Percentiles rank a stretch among this genome's conserved stretches.
These are phyloP conservation scores for Starmerella floris DNA, from an alignment of 805 yeast species.

Conservation along the genomic window DNA sequence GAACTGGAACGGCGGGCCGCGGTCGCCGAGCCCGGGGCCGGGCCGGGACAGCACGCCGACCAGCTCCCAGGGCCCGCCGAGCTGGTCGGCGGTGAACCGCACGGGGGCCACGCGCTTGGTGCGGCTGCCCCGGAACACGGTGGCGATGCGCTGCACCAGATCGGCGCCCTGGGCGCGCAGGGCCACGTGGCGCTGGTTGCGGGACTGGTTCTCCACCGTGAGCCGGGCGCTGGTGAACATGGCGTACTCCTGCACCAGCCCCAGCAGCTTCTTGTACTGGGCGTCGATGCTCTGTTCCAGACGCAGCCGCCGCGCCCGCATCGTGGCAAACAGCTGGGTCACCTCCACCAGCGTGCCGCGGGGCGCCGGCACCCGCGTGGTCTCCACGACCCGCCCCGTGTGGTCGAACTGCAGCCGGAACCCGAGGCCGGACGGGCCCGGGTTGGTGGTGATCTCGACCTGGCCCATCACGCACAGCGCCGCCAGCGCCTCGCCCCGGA, in stretches of 20 bases:
- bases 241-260: slow-evolving; percentile 53
- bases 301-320: slow-evolving; percentile 77
- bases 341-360: slow-evolving; percentile 59
- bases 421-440: slow-evolving; percentile 40
- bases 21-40: slow-evolving; percentile 67
- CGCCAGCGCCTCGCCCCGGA: slow-evolving; percentile 58
- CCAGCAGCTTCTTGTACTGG: slow-evolving; percentile 59
- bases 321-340: slow-evolving; percentile 43
- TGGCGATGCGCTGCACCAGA: slow-evolving; percentile 41
- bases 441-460: slow-evolving; percentile 38
- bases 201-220: slow-evolving; percentile 40
- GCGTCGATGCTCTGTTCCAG: slow-evolving; percentile 51
- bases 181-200: slow-evolving; percentile 8
- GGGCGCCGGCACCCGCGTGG: slow-evolving; percentile 36
- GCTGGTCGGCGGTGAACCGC: slow-evolving; percentile 23
- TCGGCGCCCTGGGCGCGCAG: slow-evolving; percentile 36
- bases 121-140: slow-evolving; percentile 59
- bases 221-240: slow-evolving; percentile 50
- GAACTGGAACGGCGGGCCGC: slow-evolving; percentile 60
- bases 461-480: slow-evolving; percentile 39
- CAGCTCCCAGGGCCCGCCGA: not conserved
- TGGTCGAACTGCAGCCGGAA: slow-evolving; percentile 40
- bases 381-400: slow-evolving; percentile 38
- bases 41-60: slow-evolving; percentile 61
- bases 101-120: slow-evolving; percentile 45